Conservation (phyloP, 2,329 filamentous ascomycete genomes). For the Furcasterigmium furcatum region DNA sequence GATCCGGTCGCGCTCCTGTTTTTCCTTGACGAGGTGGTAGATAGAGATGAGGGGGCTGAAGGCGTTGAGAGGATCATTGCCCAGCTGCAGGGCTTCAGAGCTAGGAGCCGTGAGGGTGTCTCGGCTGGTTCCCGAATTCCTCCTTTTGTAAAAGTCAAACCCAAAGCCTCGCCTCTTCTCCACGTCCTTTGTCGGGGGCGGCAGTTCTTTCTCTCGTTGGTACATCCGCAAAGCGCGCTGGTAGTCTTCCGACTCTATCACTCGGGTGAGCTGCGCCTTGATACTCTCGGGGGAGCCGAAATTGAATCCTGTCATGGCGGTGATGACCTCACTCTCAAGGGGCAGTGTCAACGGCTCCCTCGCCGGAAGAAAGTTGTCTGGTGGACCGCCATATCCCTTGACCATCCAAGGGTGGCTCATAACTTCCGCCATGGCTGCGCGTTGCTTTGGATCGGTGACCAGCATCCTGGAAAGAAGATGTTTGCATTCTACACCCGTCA, state of each 20-base stretch:
- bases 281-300: slow-evolving; percentile 88
- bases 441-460: slow-evolving; percentile 85
- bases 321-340: slow-evolving; percentile 77
- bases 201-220: slow-evolving; percentile 62
- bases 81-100: slow-evolving; percentile 76
- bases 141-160: slow-evolving; percentile 95
- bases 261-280: slow-evolving; percentile 72
- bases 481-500: slow-evolving; percentile 73
- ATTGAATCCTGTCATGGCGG: slow-evolving; percentile 97
- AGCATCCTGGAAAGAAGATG: slow-evolving; percentile 93
- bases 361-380: slow-evolving; percentile 82
- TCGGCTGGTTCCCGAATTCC: slow-evolving; percentile 83
- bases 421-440: slow-evolving; percentile 85
- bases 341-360: slow-evolving; percentile 85
- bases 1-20: slow-evolving; percentile 72
- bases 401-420: slow-evolving; percentile 95
- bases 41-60: slow-evolving; percentile 90
- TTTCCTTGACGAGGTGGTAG: slow-evolving; percentile 95
- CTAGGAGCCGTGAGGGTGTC: slow-evolving; percentile 86
- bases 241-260: slow-evolving; percentile 94
- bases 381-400: slow-evolving; percentile 82
- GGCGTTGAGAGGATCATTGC: slow-evolving; percentile 85
- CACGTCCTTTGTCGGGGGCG: slow-evolving; percentile 55
- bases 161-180: slow-evolving; percentile 84
- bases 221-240: slow-evolving; percentile 75